A percentile compares a stretch with the other conserved stretches of the same genome.
phyloP scores from a whole-genome alignment of 495 filamentous ascomycete genomes.

The Lepraria neglecta region DNA sequence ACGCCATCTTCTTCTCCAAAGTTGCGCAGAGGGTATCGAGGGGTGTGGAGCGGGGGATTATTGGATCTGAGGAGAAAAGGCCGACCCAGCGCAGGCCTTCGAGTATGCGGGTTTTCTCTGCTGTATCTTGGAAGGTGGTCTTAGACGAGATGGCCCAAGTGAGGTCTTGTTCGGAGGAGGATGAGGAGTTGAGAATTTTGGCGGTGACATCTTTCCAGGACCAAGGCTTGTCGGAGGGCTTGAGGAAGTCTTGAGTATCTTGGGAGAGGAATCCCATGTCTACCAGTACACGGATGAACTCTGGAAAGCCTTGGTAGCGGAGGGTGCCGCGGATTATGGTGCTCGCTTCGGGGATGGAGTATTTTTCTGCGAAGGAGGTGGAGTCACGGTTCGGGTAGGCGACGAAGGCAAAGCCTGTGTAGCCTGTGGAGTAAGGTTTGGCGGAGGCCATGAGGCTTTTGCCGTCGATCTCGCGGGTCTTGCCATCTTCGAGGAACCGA shows the following conservation, averaged over 20 bases:
- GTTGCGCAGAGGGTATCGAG: constrained; percentile 86
- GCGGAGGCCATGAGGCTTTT: constrained; percentile 76
- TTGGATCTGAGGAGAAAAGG: constrained; percentile 70
- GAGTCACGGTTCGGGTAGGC: constrained; percentile 93
- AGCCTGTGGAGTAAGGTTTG: constrained; percentile 78
- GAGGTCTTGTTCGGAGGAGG: constrained; percentile 51
- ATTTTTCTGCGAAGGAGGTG: constrained; percentile 76
- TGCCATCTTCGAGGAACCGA: constrained; percentile 72
- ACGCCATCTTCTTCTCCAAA: constrained; percentile 89
- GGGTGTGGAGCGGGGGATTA: constrained; percentile 69
- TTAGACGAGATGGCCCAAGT: constrained; percentile 66
- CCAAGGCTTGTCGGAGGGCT: constrained; percentile 39
- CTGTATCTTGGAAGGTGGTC: constrained; percentile 59
- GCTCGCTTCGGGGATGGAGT: constrained; percentile 48
- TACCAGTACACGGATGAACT: constrained; percentile 79
- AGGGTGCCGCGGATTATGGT: constrained; percentile 62
- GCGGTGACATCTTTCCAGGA: constrained; percentile 77
- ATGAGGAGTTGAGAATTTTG: constrained; percentile 62
- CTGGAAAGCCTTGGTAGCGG: constrained; percentile 78
- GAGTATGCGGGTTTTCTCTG: constrained; percentile 72
- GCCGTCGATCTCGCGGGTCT: constrained; percentile 54
- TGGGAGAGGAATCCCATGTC: constrained; percentile 79
- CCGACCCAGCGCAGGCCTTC: constrained; percentile 79
- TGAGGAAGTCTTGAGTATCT: constrained; percentile 53
- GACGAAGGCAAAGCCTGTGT: constrained; percentile 81